Base-by-base conservation (phyloP, 768 basidiomycete genomes). In the Candolleomyces eurysporus region DNA sequence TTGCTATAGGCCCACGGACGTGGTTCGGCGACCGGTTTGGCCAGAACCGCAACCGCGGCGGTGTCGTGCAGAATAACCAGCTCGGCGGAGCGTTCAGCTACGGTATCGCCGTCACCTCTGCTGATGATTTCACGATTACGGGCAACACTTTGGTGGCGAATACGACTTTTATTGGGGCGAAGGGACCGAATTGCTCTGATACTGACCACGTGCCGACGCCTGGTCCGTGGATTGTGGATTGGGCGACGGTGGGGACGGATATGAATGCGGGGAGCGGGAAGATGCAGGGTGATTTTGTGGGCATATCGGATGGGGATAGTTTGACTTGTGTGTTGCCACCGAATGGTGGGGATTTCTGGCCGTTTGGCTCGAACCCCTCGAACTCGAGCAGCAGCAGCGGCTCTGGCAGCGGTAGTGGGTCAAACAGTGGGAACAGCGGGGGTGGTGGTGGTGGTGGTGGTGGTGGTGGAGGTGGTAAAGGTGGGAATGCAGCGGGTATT, bases 1-100 rank as follows among this genome's bases (percentile, higher is more conserved):
- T 92, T 52, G 91, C 90, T 31, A 81, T 92, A 16, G 91, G 91
- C 9, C 89, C 91, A 9, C 83, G 83, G 11, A 85, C 84, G 16
- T 92, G 91, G 91, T 91, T 91, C 61, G 87, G 85, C 3, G 73
- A 81, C 64, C 67, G 72, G 56, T 89, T 78, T 64, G 78, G 79
- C 22, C 66, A 67, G 60, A 82, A 81, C 59, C 85, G 87, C 61
- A 78, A 83, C 66, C 82, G 77, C 69, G 75, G 70, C 42, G 90
- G 82, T 6, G 75, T 76, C 5, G 85, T 91, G 21, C 66, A 73
- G 17, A 74, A 82, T 68, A 92, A 92, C 71, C 72, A 70, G 32
- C 68, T 90, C 21, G 80, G 82, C 11, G 88, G 88, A 5, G 87
- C 89, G 9, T 90, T 93, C 67, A 86, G 86, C 59, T 92, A 88